Evolutionary conservation across 108 stramenopile species (phyloP).

Genomic region (Halocafeteria seosinensis): DNA sequence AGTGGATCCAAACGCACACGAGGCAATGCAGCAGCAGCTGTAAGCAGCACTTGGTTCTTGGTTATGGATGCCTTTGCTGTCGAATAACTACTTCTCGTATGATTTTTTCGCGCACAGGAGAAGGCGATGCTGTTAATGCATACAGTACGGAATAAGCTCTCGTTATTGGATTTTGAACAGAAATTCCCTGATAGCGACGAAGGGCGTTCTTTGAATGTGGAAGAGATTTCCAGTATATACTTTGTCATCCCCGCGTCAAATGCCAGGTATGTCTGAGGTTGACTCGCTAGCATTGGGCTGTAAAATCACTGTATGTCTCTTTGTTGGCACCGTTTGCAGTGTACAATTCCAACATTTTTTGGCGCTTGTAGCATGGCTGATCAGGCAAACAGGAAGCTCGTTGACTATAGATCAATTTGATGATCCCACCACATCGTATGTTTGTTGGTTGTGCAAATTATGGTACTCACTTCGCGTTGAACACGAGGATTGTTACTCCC

Average conservation of each 20-base stretch:
- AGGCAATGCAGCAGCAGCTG: too few species aligned
- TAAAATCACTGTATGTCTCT: not conserved
- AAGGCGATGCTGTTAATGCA: not conserved
- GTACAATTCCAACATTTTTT: slow-evolving; percentile 22
- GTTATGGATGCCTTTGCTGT: too few species aligned
- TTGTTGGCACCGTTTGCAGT: slow-evolving; percentile 15
- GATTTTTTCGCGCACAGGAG: not conserved
- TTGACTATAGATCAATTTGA: slow-evolving; percentile 33
- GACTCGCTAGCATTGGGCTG: not conserved
- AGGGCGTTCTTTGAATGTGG: too few species aligned
- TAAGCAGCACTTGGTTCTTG: too few species aligned
- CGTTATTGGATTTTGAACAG: not conserved
- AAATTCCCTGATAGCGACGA: slow-evolving; percentile 21
- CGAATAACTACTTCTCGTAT: too few species aligned
- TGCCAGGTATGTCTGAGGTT: not conserved
- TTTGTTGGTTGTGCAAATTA: not conserved
- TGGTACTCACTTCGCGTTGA: not conserved
- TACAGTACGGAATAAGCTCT: not conserved
- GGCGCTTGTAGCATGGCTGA: slow-evolving; percentile 7
- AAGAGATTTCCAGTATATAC: slow-evolving; percentile 15
- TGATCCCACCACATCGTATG: slow-evolving; percentile 34
- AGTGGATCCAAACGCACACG: too few species aligned
- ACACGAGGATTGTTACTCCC: not conserved
- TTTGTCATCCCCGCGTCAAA: slow-evolving; percentile 7
- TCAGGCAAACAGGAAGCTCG: slow-evolving; percentile 13